Evolutionary conservation across 495 filamentous ascomycete species (phyloP).

Genomic region (Hypoxylon perforatum): DNA sequence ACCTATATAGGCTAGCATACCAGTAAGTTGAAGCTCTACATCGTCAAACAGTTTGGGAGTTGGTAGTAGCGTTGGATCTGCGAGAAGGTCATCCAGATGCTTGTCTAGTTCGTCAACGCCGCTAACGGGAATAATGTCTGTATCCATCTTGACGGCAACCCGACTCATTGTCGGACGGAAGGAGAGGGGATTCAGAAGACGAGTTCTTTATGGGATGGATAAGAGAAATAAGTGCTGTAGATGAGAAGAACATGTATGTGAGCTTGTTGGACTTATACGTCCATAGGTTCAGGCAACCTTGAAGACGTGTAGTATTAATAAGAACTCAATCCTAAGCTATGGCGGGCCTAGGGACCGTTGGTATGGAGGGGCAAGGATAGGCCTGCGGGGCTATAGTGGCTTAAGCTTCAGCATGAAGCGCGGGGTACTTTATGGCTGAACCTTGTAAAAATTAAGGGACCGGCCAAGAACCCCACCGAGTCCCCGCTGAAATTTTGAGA

Average conservation of each 20-base stretch:
- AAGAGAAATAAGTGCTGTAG: no score
- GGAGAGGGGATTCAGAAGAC: no score
- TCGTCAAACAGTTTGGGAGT: conserved; percentile 63
- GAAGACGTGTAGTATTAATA: no score
- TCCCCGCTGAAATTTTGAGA: conserved; percentile 38
- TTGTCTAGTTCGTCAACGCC: conserved; percentile 61
- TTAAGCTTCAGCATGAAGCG: background rate
- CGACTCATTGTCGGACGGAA: conserved; percentile 25
- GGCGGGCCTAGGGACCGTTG: no score
- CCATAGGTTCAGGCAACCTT: no score
- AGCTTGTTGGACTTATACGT: no score
- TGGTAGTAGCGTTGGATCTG: conserved; percentile 49
- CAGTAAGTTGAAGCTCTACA: conserved; percentile 64
- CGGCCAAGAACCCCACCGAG: conserved; percentile 17
- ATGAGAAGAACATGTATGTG: no score
- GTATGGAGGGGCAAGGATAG: no score
- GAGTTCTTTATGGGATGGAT: no score
- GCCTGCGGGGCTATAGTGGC: background rate
- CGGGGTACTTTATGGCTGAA: background rate
- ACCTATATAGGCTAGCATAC: conserved; percentile 37
- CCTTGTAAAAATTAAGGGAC: background rate
- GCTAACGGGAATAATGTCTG: conserved; percentile 51
- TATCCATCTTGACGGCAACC: conserved; percentile 44
- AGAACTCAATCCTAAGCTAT: no score
- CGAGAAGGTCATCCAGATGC: conserved; percentile 60